Base-by-base conservation (phyloP, 371 early-diverging fungal species). In the Apophysomyces sp. region DNA sequence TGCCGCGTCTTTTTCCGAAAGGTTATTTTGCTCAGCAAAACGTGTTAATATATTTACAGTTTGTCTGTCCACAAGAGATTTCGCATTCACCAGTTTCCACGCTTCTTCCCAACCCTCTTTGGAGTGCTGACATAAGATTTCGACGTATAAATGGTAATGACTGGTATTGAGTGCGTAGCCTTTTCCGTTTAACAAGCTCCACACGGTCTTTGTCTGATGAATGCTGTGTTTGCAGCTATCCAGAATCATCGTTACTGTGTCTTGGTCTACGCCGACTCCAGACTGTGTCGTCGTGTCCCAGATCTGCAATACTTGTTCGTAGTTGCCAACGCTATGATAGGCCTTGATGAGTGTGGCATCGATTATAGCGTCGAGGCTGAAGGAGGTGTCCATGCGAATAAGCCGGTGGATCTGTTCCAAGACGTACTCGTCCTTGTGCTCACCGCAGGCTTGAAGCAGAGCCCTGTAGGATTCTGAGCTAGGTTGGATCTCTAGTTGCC, bases 101-200 rank as follows among this genome's bases (percentile, higher is more conserved):
- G 79, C 79, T 8, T 53, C 52, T 34, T 79, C 72, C 73, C 73
- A 79, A 0, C 74, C 76, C 1, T 8, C 24, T 18, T 67, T 39
- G 3, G 67, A 70, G 15, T 52, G 53, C 44, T 78, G 67, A 58
- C 81, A 78, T 3, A 81, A 57, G 26, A 68, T 73, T 53, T 81
- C 82, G 12, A 81, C 68, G 55, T 75, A 81, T 1, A 77, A 77
- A 26, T 62, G 73, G 51, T 71, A 77, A 30, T 77, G 73, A 31
- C 77, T 77, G 34, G 71, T 69, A 32, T 78, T 76, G 1, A 77
- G 55, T 0, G 60, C 30, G 30, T 75, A 75, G 1, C 58, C 34
- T 5, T 55, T 26, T 5, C 41, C 60, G 15, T 66, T 65, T 15
- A 77, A 34, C 30, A 34, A 57, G 2, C 58, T 28, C 81, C 78